Conservation (phyloP, 2,329 filamentous ascomycete species). For the Talaromyces sp. region DNA sequence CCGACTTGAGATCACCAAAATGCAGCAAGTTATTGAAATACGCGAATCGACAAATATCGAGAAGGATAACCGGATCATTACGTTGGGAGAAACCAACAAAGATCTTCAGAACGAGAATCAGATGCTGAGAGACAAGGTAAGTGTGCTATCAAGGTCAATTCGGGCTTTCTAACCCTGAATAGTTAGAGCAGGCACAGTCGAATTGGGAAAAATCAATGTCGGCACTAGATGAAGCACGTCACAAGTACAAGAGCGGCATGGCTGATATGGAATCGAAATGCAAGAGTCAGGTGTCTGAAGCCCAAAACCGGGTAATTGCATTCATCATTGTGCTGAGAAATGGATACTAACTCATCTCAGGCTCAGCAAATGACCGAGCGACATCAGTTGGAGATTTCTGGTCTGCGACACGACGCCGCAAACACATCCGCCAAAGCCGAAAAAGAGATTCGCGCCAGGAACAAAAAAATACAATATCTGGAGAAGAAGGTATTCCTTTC, state of each 20-base stretch:
- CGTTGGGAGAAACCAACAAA: slow-evolving; percentile 7
- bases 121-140: slow-evolving; percentile 22
- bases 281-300: slow-evolving; percentile 22
- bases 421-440: slow-evolving; percentile 23
- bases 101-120: slow-evolving; percentile 14
- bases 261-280: slow-evolving; percentile 24
- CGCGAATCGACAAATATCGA: slow-evolving; percentile 12
- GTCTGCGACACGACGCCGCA: slow-evolving; percentile 27
- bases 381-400: slow-evolving; percentile 26
- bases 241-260: slow-evolving; percentile 22
- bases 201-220: slow-evolving; percentile 23
- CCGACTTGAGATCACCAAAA: slow-evolving; percentile 24
- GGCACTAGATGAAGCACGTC: slow-evolving; percentile 23
- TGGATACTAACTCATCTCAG: slow-evolving; percentile 11
- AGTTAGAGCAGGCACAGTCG: neutral
- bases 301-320: slow-evolving; percentile 24
- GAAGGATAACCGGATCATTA: slow-evolving; percentile 13
- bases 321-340: neutral
- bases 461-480: slow-evolving; percentile 30
- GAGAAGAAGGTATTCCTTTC: slow-evolving; percentile 30
- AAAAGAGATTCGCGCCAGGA: slow-evolving; percentile 30
- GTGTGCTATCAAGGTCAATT: neutral
- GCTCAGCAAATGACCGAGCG: slow-evolving; percentile 21
- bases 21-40: slow-evolving; percentile 19
- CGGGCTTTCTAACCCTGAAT: neutral